Percentiles rank a stretch among this genome's conserved stretches.
These are phyloP conservation scores for Gossypium laxum DNA, from an alignment of 441 rosid species.

Conservation along the genomic window DNA sequence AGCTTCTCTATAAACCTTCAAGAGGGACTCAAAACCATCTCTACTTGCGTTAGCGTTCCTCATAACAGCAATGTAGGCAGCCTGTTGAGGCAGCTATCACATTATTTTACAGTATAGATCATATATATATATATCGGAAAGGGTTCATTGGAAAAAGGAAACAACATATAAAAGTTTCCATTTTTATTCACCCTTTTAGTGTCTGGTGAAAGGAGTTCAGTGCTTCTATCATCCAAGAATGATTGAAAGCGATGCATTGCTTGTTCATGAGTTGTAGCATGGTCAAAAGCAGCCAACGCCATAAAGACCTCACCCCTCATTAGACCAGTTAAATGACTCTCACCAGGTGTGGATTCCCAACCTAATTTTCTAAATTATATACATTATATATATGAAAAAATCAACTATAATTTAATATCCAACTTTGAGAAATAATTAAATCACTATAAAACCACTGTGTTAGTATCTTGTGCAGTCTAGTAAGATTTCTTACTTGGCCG, in stretches of 20 bases:
- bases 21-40: slow-evolving; percentile 63
- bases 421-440: not conserved
- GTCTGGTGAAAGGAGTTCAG: not conserved
- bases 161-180: not conserved
- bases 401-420: not conserved
- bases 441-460: not conserved
- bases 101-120: not conserved
- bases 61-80: slow-evolving; percentile 79
- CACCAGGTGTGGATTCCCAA: not conserved
- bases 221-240: not conserved
- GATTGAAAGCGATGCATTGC: not conserved
- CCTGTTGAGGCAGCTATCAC: slow-evolving; percentile 38
- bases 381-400: not conserved
- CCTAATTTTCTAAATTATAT: not conserved
- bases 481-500: not conserved
- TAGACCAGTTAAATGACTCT: not conserved
- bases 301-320: not conserved
- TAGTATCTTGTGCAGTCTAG: not conserved
- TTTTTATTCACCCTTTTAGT: not conserved
- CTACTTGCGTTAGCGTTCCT: slow-evolving; percentile 51
- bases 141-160: not conserved
- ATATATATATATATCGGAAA: not conserved
- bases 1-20: slow-evolving; percentile 75
- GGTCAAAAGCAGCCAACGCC: not conserved
- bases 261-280: not conserved